Percentiles rank a stretch among this genome's conserved stretches.
These are phyloP conservation scores for Talaromyces pinophilus DNA, from an alignment of 2,329 filamentous ascomycete species.

Conservation along the genomic window DNA sequence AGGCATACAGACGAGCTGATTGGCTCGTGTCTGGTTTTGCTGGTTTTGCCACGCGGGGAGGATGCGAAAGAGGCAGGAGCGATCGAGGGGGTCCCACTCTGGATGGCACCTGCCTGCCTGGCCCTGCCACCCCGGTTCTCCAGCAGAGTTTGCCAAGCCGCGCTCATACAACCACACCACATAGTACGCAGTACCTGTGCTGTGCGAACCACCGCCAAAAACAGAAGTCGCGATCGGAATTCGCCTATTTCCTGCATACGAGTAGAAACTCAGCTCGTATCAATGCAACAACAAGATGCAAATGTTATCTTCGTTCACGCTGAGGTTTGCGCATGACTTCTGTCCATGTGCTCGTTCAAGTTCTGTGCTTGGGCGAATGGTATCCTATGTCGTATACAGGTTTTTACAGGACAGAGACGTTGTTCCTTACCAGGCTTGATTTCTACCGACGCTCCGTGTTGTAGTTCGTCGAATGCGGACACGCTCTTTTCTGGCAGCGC, in stretches of 20 bases:
- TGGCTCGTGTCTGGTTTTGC: neutral
- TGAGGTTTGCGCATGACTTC: neutral
- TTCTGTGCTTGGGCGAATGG: neutral
- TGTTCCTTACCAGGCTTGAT: neutral
- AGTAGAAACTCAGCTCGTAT: too few relatives aligned
- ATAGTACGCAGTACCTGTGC: neutral
- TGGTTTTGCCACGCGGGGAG: neutral
- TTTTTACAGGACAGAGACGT: neutral
- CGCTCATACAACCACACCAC: neutral
- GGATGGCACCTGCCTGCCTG: slow-evolving; percentile 1
- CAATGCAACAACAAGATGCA: too few relatives aligned
- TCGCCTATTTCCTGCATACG: neutral
- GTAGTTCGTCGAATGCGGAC: neutral
- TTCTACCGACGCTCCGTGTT: neutral
- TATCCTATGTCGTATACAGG: neutral
- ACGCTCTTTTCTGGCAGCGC: too few relatives aligned
- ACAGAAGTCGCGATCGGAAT: neutral
- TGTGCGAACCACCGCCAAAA: neutral
- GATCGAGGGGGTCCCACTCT: neutral
- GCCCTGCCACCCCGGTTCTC: neutral
- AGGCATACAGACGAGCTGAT: neutral
- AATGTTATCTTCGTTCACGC: too few relatives aligned
- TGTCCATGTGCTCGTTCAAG: slow-evolving; percentile 2
- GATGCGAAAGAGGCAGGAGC: slow-evolving; percentile 13
- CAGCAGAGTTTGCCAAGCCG: neutral